These are phyloP conservation scores for Monosporascus sp. DNA, from an alignment of 2,329 filamentous ascomycete species.

Conservation along the genomic window DNA sequence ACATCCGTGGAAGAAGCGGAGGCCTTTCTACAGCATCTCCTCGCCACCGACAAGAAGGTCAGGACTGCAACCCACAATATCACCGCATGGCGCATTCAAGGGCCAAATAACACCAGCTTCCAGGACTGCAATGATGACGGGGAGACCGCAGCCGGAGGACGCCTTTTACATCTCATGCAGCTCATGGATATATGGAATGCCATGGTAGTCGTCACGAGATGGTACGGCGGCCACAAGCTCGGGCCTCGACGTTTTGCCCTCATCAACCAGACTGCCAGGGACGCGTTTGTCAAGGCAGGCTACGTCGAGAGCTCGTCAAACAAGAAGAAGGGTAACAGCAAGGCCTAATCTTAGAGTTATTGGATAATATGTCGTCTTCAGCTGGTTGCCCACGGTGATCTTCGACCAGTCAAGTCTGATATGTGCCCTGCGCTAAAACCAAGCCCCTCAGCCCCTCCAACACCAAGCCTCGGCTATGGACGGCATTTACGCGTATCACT, in stretches of 20 bases:
- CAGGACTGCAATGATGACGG: slow-evolving; percentile 97
- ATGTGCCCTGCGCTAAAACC: no score
- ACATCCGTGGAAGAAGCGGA: slow-evolving; percentile 66
- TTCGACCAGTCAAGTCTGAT: no score
- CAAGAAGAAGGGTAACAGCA: slow-evolving; percentile 38
- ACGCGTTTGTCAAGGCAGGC: slow-evolving; percentile 74
- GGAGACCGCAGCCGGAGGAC: slow-evolving; percentile 82
- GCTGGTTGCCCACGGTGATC: no score
- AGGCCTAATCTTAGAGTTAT: slow-evolving; percentile 5
- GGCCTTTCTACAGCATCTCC: slow-evolving; percentile 65
- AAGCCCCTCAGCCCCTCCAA: no score
- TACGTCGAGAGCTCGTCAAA: slow-evolving; percentile 49
- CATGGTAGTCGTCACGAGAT: slow-evolving; percentile 87
- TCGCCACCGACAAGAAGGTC: slow-evolving; percentile 77
- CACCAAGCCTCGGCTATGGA: no score
- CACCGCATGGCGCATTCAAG: slow-evolving; percentile 81
- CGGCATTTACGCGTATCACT: no score
- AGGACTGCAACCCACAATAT: slow-evolving; percentile 93
- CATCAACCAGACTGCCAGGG: slow-evolving; percentile 81
- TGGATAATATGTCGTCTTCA: no score
- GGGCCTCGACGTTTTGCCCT: slow-evolving; percentile 86
- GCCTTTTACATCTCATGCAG: slow-evolving; percentile 86
- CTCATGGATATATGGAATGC: slow-evolving; percentile 91
- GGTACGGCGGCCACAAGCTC: slow-evolving; percentile 89
- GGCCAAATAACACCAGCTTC: slow-evolving; percentile 51